Conservation (phyloP, 805 yeast species). For the Starmerella apicola region DNA sequence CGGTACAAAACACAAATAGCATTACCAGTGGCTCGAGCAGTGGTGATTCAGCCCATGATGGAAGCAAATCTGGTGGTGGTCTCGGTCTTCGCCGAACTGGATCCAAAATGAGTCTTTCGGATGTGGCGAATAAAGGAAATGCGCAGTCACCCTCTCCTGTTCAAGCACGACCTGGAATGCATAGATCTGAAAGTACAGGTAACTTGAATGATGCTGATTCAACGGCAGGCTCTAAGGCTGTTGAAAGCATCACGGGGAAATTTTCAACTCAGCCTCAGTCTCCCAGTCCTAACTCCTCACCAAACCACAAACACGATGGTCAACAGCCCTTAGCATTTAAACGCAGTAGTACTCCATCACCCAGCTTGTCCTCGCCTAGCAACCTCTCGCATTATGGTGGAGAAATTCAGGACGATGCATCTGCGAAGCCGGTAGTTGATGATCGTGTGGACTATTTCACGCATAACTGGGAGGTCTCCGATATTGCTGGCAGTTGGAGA, state of each 20-base stretch:
- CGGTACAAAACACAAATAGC: too few relatives aligned
- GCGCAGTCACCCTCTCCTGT: too few relatives aligned
- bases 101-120: conserved; percentile 9
- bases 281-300: neutral
- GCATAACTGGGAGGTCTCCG: conserved; percentile 91
- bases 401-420: conserved; percentile 17
- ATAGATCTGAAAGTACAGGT: neutral
- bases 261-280: neutral
- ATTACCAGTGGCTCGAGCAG: neutral
- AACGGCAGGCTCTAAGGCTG: conserved; percentile 16
- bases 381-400: too few relatives aligned
- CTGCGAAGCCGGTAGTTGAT: conserved; percentile 59
- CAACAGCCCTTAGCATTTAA: too few relatives aligned
- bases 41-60: neutral
- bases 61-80: conserved; percentile 1
- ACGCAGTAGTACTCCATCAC: too few relatives aligned
- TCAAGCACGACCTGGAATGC: neutral
- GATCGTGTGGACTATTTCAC: conserved; percentile 90
- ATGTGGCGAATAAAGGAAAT: too few relatives aligned
- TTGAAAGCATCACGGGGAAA: conserved; percentile 15
- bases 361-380: too few relatives aligned
- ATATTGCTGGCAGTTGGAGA: conserved; percentile 90
- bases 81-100: conserved; percentile 10
- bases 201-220: neutral
- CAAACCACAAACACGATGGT: too few relatives aligned